Percentiles rank a stretch among this genome's conserved stretches.
Evolutionary conservation across 164 flowering plant genomes (phyloP).

Genomic region (Tetrastigma voinierianum): DNA sequence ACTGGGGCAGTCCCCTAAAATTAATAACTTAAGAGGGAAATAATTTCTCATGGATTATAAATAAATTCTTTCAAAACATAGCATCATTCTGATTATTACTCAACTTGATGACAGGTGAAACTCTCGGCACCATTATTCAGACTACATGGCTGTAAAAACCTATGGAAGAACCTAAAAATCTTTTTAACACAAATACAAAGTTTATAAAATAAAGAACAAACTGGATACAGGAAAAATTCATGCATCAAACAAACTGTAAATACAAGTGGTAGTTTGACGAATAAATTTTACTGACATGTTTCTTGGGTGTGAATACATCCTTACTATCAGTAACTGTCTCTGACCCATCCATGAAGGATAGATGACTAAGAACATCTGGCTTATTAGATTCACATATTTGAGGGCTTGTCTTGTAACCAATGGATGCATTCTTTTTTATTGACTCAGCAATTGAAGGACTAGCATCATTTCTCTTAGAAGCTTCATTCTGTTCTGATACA

Average conservation of each 20-base stretch:
- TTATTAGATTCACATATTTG: conserved; percentile 21
- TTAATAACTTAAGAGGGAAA: neutral
- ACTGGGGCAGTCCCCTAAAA: neutral
- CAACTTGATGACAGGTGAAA: neutral
- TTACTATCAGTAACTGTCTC: conserved; percentile 25
- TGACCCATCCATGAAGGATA: conserved; percentile 23
- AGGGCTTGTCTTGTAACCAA: conserved; percentile 17
- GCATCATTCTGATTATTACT: neutral
- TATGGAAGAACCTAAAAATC: too few species aligned
- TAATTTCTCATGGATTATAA: neutral
- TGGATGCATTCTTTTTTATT: conserved; percentile 14
- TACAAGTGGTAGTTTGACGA: neutral
- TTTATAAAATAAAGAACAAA: neutral
- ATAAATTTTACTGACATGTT: conserved; percentile 36
- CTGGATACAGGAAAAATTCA: neutral
- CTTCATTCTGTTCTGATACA: conserved; percentile 29
- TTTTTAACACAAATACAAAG: too few species aligned
- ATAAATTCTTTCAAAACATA: neutral
- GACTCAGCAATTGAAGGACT: conserved; percentile 20
- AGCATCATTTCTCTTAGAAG: conserved; percentile 16
- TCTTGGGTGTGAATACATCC: conserved; percentile 20
- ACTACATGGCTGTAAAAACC: too few species aligned
- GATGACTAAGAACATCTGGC: conserved; percentile 15
- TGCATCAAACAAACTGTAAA: too few species aligned
- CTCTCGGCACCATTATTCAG: too few species aligned